phyloP scores from a whole-genome alignment of 2,329 filamentous ascomycete species.

The Coleophoma cylindrospora region DNA sequence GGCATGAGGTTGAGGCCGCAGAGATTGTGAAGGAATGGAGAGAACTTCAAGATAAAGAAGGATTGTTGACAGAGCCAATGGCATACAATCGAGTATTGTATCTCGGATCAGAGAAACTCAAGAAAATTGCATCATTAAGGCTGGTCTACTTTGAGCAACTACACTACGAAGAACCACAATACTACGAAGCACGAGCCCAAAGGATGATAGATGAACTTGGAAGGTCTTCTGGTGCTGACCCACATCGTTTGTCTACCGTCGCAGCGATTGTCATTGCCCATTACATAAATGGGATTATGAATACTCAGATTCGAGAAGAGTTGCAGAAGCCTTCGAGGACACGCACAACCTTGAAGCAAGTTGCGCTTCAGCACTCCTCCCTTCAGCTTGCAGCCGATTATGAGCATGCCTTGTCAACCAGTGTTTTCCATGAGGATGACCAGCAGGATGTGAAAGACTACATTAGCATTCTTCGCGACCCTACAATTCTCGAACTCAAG shows the following conservation, averaged over 20 bases:
- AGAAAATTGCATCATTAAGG: slow-evolving; percentile 46
- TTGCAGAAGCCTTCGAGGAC: slow-evolving; percentile 22
- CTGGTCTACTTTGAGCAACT: slow-evolving; percentile 48
- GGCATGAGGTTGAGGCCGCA: slow-evolving; percentile 31
- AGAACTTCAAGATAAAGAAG: slow-evolving; percentile 26
- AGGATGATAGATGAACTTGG: slow-evolving; percentile 33
- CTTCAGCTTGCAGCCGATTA: slow-evolving; percentile 52
- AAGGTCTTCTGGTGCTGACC: slow-evolving; percentile 8
- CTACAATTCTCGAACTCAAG: slow-evolving; percentile 16
- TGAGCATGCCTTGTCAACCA: slow-evolving; percentile 44
- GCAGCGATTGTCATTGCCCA: slow-evolving; percentile 29
- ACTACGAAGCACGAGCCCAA: slow-evolving; percentile 43
- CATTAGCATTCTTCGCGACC: slow-evolving; percentile 40
- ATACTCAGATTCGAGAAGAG: slow-evolving; percentile 37
- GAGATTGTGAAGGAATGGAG: slow-evolving; percentile 40
- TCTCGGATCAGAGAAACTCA: slow-evolving; percentile 40
- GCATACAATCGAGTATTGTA: slow-evolving; percentile 49
- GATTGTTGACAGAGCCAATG: slow-evolving; percentile 36
- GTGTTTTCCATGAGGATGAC: slow-evolving; percentile 36
- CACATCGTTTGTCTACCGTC: slow-evolving; percentile 9
- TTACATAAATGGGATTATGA: slow-evolving; percentile 49
- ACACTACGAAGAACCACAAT: slow-evolving; percentile 42
- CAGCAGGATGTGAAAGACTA: slow-evolving; percentile 39
- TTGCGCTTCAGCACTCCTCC: slow-evolving; percentile 39
- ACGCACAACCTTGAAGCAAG: slow-evolving; percentile 31